phyloP scores from a whole-genome alignment of 441 rosid species.

The Pelargonium citronellum region DNA sequence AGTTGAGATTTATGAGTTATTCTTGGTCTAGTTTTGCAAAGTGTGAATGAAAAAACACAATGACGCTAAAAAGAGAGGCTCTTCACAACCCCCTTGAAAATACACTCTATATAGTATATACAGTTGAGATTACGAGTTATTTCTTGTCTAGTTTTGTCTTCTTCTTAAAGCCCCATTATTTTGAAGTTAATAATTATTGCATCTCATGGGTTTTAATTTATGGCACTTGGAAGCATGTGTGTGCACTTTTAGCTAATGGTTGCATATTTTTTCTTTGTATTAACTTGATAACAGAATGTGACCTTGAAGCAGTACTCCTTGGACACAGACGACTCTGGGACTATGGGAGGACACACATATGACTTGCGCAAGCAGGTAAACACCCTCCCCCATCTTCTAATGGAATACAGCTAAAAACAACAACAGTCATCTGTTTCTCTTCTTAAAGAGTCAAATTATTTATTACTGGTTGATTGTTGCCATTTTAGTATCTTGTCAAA shows the following conservation, averaged over 20 bases:
- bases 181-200: neutral
- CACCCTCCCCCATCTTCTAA: neutral
- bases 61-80: no score
- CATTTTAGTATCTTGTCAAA: no score
- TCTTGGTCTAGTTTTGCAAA: no score
- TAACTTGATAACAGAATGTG: slow-evolving; percentile 36
- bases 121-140: neutral
- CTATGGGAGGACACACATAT: slow-evolving; percentile 35
- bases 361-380: slow-evolving; percentile 55
- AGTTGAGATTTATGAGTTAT: no score
- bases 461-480: neutral
- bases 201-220: neutral
- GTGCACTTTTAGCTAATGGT: neutral
- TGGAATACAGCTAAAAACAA: neutral
- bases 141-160: neutral
- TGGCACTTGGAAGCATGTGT: slow-evolving; percentile 6
- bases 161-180: neutral
- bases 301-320: slow-evolving; percentile 36
- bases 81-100: no score
- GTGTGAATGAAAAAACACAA: no score
- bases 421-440: neutral
- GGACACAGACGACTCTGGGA: slow-evolving; percentile 24
- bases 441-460: neutral
- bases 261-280: neutral
- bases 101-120: neutral